These are phyloP conservation scores for Phyllosticta capitalensis DNA, from an alignment of 2,329 filamentous ascomycete genomes.

Conservation along the genomic window DNA sequence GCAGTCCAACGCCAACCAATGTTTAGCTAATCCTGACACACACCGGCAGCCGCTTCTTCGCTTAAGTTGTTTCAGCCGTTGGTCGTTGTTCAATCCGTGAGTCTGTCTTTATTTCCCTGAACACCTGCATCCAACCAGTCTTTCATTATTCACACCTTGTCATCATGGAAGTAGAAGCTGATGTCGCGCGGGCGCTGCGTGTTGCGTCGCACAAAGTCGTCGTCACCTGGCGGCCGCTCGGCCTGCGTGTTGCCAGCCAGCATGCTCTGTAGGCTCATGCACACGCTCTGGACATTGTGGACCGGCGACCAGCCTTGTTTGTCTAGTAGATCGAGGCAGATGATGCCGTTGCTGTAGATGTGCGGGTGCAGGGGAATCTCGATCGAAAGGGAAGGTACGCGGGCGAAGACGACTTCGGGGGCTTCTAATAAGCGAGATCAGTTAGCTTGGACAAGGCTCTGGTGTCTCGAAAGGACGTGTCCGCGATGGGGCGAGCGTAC, in stretches of 20 bases:
- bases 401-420: conserved; percentile 84
- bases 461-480: too few relatives aligned
- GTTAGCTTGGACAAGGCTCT: background rate
- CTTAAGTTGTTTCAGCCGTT: background rate
- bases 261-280: conserved; percentile 98
- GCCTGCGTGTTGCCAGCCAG: conserved; percentile 88
- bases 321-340: conserved; percentile 88
- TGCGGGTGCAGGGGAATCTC: conserved; percentile 90
- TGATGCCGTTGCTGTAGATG: conserved; percentile 97
- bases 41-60: background rate
- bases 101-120: background rate
- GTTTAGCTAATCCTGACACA: background rate
- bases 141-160: conserved; percentile 38
- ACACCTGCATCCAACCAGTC: background rate
- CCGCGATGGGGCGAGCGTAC: conserved; percentile 37
- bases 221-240: conserved; percentile 82
- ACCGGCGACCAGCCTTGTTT: conserved; percentile 89
- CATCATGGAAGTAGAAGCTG: conserved; percentile 88
- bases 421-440: conserved; percentile 53
- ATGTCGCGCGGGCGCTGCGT: conserved; percentile 76
- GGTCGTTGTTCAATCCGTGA: background rate
- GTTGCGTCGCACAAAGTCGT: conserved; percentile 77
- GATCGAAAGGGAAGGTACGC: conserved; percentile 42
- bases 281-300: conserved; percentile 92
- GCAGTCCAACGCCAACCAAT: background rate